Percentiles rank a stretch among this genome's conserved stretches.
phyloP scores from a whole-genome alignment of 345 rosid genomes.

The Syzygium jambos region DNA sequence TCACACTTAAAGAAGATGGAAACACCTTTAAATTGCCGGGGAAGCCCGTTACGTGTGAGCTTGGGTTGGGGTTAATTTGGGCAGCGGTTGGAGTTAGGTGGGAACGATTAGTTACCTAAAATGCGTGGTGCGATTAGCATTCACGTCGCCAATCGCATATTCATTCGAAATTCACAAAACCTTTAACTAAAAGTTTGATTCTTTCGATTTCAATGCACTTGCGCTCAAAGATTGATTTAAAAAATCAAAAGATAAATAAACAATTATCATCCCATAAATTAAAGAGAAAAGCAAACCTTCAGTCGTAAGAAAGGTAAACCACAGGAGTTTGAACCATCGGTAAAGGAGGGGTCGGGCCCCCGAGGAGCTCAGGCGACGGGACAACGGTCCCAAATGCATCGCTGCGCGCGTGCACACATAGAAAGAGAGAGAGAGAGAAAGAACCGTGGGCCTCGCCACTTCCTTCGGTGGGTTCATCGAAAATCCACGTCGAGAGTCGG shows the following conservation, averaged over 20 bases:
- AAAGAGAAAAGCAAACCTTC: neutral
- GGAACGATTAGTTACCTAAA: neutral
- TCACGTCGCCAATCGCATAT: neutral
- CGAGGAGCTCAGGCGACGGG: neutral
- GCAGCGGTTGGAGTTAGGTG: neutral
- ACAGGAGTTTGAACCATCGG: neutral
- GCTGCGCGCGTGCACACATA: neutral
- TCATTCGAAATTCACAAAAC: neutral
- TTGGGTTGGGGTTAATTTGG: neutral
- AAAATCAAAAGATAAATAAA: neutral
- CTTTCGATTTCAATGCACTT: neutral
- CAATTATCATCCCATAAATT: neutral
- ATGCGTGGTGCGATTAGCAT: neutral
- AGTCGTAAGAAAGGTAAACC: neutral
- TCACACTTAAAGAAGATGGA: neutral
- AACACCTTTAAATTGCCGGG: neutral
- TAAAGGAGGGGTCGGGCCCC: neutral
- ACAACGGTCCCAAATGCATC: neutral
- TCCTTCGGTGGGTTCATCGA: neutral
- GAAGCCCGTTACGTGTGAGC: neutral
- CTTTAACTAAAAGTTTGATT: neutral
- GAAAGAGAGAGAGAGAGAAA: neutral
- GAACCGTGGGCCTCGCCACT: neutral
- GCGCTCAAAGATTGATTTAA: neutral
- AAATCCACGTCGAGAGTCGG: neutral